A percentile compares a stretch with the other conserved stretches of the same genome.
Conservation (phyloP, 2,329 filamentous ascomycete species). For the Fusarium sp. region DNA sequence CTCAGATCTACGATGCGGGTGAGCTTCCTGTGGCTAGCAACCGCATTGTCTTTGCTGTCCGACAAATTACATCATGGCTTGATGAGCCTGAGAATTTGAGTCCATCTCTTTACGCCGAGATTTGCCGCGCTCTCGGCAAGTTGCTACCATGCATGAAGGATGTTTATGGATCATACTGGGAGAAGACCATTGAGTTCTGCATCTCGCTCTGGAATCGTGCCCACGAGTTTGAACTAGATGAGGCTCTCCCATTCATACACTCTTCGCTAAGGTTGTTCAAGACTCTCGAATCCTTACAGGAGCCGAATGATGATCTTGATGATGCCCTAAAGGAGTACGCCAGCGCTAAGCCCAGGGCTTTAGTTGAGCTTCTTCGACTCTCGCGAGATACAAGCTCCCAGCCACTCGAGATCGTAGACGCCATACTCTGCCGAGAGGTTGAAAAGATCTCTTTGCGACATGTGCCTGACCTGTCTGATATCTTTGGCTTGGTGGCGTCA, state of each 20-base stretch:
- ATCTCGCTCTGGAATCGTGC: conserved; percentile 64
- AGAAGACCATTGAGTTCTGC: conserved; percentile 68
- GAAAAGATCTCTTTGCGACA: conserved; percentile 69
- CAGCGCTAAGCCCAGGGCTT: conserved; percentile 61
- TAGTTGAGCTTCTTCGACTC: conserved; percentile 71
- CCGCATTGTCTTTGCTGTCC: conserved; percentile 82
- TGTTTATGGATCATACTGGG: conserved; percentile 91
- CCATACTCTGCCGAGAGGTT: conserved; percentile 75
- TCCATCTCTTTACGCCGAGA: conserved; percentile 57
- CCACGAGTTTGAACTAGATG: conserved; percentile 53
- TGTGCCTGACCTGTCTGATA: conserved; percentile 69
- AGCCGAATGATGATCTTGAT: conserved; percentile 85
- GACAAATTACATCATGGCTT: conserved; percentile 78
- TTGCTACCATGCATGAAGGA: conserved; percentile 79
- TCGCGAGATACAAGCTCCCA: conserved; percentile 61
- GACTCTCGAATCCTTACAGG: conserved; percentile 69
- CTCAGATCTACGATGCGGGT: conserved; percentile 61
- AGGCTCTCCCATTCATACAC: conserved; percentile 70
- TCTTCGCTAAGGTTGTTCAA: conserved; percentile 76
- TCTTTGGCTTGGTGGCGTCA: conserved; percentile 80
- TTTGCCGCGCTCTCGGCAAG: conserved; percentile 64
- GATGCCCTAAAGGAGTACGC: conserved; percentile 74
- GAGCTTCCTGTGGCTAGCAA: conserved; percentile 69
- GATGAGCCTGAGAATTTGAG: conserved; percentile 59
- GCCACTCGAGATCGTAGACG: conserved; percentile 78